Conservation (phyloP, 208 protist species). For the Porcisia hertigi region DNA sequence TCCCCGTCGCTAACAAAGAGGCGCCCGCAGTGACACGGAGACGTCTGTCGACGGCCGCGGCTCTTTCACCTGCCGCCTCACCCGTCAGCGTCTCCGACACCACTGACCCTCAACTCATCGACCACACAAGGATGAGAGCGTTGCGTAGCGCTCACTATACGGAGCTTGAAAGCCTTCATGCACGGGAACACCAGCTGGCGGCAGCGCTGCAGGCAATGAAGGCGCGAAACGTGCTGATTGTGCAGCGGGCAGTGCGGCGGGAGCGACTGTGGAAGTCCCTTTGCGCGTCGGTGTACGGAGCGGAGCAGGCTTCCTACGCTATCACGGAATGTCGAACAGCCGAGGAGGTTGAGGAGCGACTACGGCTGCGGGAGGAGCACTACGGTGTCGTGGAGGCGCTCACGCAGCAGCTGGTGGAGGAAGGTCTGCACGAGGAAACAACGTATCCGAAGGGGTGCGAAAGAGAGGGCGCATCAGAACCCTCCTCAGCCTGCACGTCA, state of each 20-base stretch:
- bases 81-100: background rate
- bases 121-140: background rate
- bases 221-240: constrained; percentile 6
- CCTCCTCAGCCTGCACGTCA: constrained; percentile 3
- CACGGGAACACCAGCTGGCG: constrained; percentile 43
- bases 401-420: constrained; percentile 44
- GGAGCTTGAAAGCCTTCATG: constrained; percentile 40
- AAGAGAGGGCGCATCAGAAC: background rate
- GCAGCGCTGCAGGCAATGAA: constrained; percentile 19
- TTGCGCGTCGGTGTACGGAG: constrained; percentile 55
- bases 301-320: constrained; percentile 56
- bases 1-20: background rate
- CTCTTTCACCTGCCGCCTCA: background rate
- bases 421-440: background rate
- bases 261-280: constrained; percentile 67
- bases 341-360: constrained; percentile 34
- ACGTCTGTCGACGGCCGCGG: constrained; percentile 19
- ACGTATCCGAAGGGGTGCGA: background rate
- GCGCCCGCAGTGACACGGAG: background rate
- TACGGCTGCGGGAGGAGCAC: constrained; percentile 38
- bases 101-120: background rate
- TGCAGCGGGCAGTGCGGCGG: constrained; percentile 31
- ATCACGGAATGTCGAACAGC: constrained; percentile 40
- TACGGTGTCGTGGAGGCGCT: constrained; percentile 50
- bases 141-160: constrained; percentile 22